Base-by-base conservation (phyloP, 495 filamentous ascomycete species). In the Echria macrotheca region DNA sequence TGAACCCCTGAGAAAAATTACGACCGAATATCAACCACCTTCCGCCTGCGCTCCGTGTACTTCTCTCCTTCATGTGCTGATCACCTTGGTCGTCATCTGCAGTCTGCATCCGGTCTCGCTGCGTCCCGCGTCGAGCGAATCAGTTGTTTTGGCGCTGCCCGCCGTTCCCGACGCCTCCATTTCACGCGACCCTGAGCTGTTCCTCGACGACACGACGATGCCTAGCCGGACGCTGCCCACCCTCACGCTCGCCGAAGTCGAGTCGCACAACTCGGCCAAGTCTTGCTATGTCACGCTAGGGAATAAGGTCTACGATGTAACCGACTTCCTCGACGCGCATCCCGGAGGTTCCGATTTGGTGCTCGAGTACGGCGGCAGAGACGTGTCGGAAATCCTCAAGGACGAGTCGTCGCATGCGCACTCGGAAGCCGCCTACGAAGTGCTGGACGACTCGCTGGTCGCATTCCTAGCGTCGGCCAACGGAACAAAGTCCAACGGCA, bases 211-310 rank as follows among this genome's bases (percentile, higher is more conserved):
- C 56, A 51, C 41, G 44, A 68, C 53, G 12, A 72, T 72, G 68
- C 67, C 72, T 12, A 70, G 69, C 41, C 77, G 75, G 58, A 84
- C 77, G 31, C 76, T 96, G 22, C 90, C 91, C 32, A 93, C 82
- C 17, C 81, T 96, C 59, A 81, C 84, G 24, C 67, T 74, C 57
- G 77, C 82, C 49, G 87, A 97, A 63, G 81, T 99, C 55, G 79
- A 81, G 61, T 74, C 82, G 54, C 89, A 91, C 65, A 94, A 89
- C 59, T 84, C 77, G 38, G 67, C 64, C 31, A 83, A 90, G 64
- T 94, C 87, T 18, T 97, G 94, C 76, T 99, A 89, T 74, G 89
- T 99, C 54, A 91, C 87, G 0, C 66, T 96, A 35, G 93, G 89
- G 26, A 77, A 75, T 21, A 91, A 91, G 55, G 93, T 97, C 57